Evolutionary conservation across 768 basidiomycete species (phyloP).

Genomic region (Naganishia vaughanmartiniae): DNA sequence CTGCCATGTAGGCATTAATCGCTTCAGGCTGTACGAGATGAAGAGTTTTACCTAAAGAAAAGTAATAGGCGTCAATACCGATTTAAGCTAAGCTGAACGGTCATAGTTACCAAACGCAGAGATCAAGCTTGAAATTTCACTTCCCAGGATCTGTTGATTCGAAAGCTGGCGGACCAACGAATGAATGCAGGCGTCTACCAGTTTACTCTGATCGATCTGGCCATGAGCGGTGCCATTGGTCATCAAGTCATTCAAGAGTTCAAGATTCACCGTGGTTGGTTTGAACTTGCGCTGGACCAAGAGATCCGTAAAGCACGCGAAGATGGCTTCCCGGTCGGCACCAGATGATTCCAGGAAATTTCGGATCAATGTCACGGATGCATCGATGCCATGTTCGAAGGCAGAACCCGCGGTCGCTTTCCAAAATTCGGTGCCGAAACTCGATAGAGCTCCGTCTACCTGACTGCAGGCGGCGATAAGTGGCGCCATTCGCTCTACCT

Average conservation of each 20-base stretch:
- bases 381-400: constrained; percentile 1
- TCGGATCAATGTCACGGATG: background rate
- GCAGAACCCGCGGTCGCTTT: constrained; percentile 3
- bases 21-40: constrained; percentile 20
- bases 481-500: background rate
- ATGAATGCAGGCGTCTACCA: constrained; percentile 54
- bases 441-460: background rate
- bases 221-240: constrained; percentile 24
- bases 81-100: background rate
- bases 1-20: constrained; percentile 63
- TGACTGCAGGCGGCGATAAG: constrained; percentile 1
- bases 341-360: constrained; percentile 6
- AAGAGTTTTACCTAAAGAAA: background rate
- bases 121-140: constrained; percentile 27
- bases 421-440: constrained; percentile 4
- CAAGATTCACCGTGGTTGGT: background rate
- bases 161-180: constrained; percentile 60
- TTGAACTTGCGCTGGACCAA: constrained; percentile 19
- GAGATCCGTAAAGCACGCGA: background rate
- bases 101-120: constrained; percentile 32
- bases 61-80: background rate
- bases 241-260: constrained; percentile 32
- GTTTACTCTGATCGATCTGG: constrained; percentile 24
- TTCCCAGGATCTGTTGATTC: constrained; percentile 41
- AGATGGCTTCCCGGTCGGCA: background rate